Conservation (phyloP, 345 rosid species). For the Syzygium aqueum region DNA sequence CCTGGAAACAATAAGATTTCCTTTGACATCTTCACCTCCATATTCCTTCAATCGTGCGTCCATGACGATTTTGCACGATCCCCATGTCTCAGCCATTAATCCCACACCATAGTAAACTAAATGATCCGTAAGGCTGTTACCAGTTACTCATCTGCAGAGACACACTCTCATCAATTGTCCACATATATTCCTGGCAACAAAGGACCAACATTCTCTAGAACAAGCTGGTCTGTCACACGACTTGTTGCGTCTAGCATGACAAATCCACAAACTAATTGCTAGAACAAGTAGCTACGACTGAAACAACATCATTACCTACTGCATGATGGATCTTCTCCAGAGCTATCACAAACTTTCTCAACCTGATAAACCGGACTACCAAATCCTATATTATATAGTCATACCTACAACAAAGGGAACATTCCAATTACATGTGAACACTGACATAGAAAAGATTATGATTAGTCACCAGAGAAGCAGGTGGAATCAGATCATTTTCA, state of each 20-base stretch:
- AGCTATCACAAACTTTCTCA: slow-evolving; percentile 12
- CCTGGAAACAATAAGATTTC: not conserved
- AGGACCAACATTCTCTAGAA: not conserved
- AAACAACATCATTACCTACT: slow-evolving; percentile 37
- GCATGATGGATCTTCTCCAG: slow-evolving; percentile 82
- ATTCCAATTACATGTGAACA: not conserved
- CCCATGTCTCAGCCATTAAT: not conserved
- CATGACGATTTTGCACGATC: not conserved
- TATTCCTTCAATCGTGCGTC: not conserved
- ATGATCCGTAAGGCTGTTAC: not conserved
- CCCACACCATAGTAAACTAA: not conserved
- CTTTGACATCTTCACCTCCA: not conserved
- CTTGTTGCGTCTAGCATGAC: not conserved
- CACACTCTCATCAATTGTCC: not conserved
- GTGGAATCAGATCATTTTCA: not conserved
- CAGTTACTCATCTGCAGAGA: not conserved
- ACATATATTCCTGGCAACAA: not conserved
- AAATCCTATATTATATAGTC: slow-evolving; percentile 40
- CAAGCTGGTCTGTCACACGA: not conserved
- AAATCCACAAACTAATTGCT: not conserved
- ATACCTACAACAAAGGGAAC: slow-evolving; percentile 25
- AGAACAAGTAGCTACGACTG: not conserved
- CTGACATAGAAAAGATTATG: not conserved
- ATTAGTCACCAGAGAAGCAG: not conserved
- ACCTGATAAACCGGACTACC: slow-evolving; percentile 41